Percentiles rank a stretch among this genome's conserved stretches.
Evolutionary conservation across 2,329 filamentous ascomycete genomes (phyloP).

Genomic region (Ceratocystis cacaofunesta): DNA sequence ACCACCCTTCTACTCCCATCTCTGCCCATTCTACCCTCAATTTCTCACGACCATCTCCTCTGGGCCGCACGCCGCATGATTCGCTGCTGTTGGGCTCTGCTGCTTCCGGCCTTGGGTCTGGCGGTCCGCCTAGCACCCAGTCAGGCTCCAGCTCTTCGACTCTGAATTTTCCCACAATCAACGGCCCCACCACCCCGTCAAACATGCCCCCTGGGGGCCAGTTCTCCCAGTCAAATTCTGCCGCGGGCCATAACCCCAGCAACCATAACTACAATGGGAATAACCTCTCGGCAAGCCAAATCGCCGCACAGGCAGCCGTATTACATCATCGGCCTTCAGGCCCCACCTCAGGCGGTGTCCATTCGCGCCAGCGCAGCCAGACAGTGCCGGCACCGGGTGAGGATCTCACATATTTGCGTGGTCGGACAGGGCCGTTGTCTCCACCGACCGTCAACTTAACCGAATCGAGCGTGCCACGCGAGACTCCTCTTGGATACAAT

Average conservation of each 20-base stretch:
- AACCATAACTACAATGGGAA: slow-evolving; percentile 20
- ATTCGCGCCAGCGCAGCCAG: slow-evolving; percentile 54
- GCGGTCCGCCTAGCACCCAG: slow-evolving; percentile 3
- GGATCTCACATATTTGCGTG: slow-evolving; percentile 25
- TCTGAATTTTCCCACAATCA: slow-evolving; percentile 39
- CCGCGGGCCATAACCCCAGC: neutral
- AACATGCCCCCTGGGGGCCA: slow-evolving; percentile 21
- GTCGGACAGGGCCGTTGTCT: slow-evolving; percentile 32
- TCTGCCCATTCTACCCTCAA: slow-evolving; percentile 15
- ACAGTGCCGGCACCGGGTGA: slow-evolving; percentile 38
- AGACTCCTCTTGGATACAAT: slow-evolving; percentile 42
- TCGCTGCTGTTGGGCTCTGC: slow-evolving; percentile 8
- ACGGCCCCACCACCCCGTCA: neutral
- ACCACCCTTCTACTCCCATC: slow-evolving; percentile 1
- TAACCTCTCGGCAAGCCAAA: slow-evolving; percentile 52
- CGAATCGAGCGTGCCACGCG: slow-evolving; percentile 47
- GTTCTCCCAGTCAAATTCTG: slow-evolving; percentile 24
- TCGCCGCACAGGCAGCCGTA: slow-evolving; percentile 64
- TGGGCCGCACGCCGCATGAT: slow-evolving; percentile 15
- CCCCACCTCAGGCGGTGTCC: slow-evolving; percentile 23
- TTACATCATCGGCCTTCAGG: slow-evolving; percentile 41
- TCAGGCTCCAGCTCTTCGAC: slow-evolving; percentile 8
- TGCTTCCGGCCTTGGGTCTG: neutral
- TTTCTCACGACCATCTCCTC: slow-evolving; percentile 15
- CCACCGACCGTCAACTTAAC: slow-evolving; percentile 50